Evolutionary conservation across 495 filamentous ascomycete genomes (phyloP).

Genomic region (Chaetomium cochliodes): DNA sequence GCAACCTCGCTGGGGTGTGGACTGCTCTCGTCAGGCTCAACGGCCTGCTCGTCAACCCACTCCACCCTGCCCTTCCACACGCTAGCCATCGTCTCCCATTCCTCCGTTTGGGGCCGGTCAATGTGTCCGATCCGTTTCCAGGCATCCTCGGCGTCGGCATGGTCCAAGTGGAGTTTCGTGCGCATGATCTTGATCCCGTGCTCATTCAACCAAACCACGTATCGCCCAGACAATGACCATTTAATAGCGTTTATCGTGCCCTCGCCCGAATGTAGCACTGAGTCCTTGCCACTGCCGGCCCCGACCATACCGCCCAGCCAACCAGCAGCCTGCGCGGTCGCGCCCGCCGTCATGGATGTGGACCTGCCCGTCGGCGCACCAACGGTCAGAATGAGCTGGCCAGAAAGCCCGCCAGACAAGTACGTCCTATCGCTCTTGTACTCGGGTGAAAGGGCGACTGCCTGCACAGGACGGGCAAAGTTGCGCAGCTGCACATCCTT

Average conservation of each 20-base stretch:
- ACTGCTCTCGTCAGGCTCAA: conserved; percentile 58
- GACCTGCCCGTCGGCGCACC: conserved; percentile 75
- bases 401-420: conserved; percentile 85
- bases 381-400: conserved; percentile 83
- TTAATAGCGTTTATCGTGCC: conserved; percentile 86
- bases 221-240: conserved; percentile 89
- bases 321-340: conserved; percentile 74
- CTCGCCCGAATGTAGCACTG: conserved; percentile 86
- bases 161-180: conserved; percentile 77
- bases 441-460: conserved; percentile 86
- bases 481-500: conserved; percentile 85
- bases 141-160: conserved; percentile 70
- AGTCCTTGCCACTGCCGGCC: conserved; percentile 76
- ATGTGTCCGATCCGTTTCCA: conserved; percentile 97
- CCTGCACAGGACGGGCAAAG: conserved; percentile 87
- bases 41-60: conserved; percentile 80
- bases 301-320: conserved; percentile 90
- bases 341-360: conserved; percentile 75
- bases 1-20: conserved; percentile 37
- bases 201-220: conserved; percentile 92
- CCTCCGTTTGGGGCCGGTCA: conserved; percentile 71
- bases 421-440: conserved; percentile 85
- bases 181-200: conserved; percentile 97
- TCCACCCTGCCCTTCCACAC: conserved; percentile 90
- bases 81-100: conserved; percentile 91